phyloP scores from a whole-genome alignment of 2,329 filamentous ascomycete genomes.

The Mollisia scopiformis region DNA sequence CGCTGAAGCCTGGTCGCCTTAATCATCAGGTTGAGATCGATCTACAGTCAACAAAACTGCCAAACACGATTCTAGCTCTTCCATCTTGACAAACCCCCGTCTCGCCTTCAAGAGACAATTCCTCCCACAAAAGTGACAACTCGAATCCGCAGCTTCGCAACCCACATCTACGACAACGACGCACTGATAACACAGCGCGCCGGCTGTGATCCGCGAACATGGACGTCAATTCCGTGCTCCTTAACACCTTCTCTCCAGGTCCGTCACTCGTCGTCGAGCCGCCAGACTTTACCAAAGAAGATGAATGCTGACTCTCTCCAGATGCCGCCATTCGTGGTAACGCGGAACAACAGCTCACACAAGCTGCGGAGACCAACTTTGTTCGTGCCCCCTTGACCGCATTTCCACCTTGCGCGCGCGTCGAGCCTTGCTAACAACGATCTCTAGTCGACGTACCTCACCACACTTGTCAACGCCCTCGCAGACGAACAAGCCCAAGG shows the following conservation, averaged over 20 bases:
- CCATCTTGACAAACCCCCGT: conserved; percentile 17
- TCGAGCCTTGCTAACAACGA: conserved; percentile 25
- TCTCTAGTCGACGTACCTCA: conserved; percentile 82
- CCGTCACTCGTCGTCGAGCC: conserved; percentile 41
- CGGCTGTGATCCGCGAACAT: conserved; percentile 57
- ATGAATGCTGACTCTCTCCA: conserved; percentile 48
- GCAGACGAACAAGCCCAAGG: conserved; percentile 85
- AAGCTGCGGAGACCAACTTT: conserved; percentile 94
- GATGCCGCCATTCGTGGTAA: conserved; percentile 88
- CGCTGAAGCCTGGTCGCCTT: too few species aligned
- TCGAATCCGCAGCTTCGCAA: conserved; percentile 7
- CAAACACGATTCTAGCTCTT: conserved; percentile 17
- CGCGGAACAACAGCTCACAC: conserved; percentile 91
- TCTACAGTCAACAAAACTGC: conserved; percentile 24
- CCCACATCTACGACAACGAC: conserved; percentile 11
- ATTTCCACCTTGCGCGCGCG: conserved; percentile 24
- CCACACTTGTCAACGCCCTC: conserved; percentile 89
- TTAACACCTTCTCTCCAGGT: conserved; percentile 96
- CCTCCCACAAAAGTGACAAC: conserved; percentile 11
- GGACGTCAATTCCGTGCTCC: conserved; percentile 98
- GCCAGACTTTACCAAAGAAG: conserved; percentile 1
- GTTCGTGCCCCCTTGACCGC: conserved; percentile 59
- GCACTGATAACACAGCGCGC: conserved; percentile 25
- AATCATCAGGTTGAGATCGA: too few species aligned
- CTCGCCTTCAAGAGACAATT: conserved; percentile 20